Base-by-base conservation (phyloP, 2,329 filamentous ascomycete species). In the Aspergillus aculeatinus region DNA sequence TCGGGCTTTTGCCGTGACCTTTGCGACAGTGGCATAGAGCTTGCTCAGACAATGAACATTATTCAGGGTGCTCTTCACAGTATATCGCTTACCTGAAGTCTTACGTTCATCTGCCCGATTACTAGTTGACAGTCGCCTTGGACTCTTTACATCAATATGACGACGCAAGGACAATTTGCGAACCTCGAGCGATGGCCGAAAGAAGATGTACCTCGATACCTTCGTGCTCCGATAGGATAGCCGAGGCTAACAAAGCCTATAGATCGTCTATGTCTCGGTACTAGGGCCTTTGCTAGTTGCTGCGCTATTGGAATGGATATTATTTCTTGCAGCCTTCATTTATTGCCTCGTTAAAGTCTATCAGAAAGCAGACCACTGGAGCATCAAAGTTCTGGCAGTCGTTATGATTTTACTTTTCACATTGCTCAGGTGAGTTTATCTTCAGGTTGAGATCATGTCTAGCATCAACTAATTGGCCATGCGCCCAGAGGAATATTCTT, bases 261-360 rank as follows among this genome's bases (percentile, higher is more conserved):
- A 98, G 91, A 92, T 96, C 68, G 81, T 94, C 59, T 97, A 96
- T 74, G 89, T 93, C 9, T 81, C 87, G 58, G 89, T 97, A 66
- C 84, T 97, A 39, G 91, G 91, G 19, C 76, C 89, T 6, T 81
- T 97, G 53, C 92, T 97, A 87, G 70, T 95, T 25, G 90, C 90
- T 60, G 94, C 94, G 2, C 82, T 92, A 31, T 81, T 98, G 9
- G 94, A 98, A 79, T 98, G 95, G 92, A 87, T 96, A 62, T 84
- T 98, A 14, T 97, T 93, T 92, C 83, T 98, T 47, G 87, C 89
- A n/a, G 92, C 94, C 3, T 98, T 98, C 72, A 73, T 95, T 63
- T 98, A 97, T 77, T 98, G 94, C 73, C 81, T 97, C 1, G 80
- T 87, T 71, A 96, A 97, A 74, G 92, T 94, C 31, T 96, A 89